Base-by-base conservation (phyloP, 164 flowering plant genomes). In the Tetrastigma voinierianum region DNA sequence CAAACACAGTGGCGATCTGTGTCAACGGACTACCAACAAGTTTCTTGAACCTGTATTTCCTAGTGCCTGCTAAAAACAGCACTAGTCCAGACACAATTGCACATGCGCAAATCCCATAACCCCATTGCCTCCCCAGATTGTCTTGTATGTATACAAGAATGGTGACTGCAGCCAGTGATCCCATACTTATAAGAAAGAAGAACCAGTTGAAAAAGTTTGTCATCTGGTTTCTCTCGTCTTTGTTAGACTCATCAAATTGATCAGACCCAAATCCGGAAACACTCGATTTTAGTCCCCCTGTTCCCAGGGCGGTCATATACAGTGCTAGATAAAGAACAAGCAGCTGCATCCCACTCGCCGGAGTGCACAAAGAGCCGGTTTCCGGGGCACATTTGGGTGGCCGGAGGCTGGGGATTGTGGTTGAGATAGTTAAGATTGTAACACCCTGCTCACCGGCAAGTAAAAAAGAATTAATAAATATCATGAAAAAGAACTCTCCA, bases 191-290 rank as follows among this genome's bases (percentile, higher is more conserved):
- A 73, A 90, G 77, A 85, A 95, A 95, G 80, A 86, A 95, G 91
- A 90, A 92, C 94, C 97, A 90, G 67, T 85, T 86, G 86, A 95
- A 92, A 86, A 95, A 95, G 15, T 59, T 82, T 11, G 67, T 64
- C 97, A 93, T 92, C 19, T 77, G 79, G 17, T 32, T 15, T 40
- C 72, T 76, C 63, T 92, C 98, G 25, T 74, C 52, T 21, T 67
- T 61, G 69, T 84, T 79, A 6, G 81, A 62, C 0, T 95, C 99
- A 56, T 92, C 95, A 66, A 95, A 95, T 61, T 95, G 99, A 78
- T 95, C 99, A 0, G 99, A 87, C 3, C 98, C 99, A 60, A 92
- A 87, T 0, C 98, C 99, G 0, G 98, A 90, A 0, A 95, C 97
- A 63, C 96, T 92, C 11, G 98, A 90, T 64, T 95, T 95, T 5